phyloP scores from a whole-genome alignment of 164 flowering plant species.

The Tetracentron sinense region DNA sequence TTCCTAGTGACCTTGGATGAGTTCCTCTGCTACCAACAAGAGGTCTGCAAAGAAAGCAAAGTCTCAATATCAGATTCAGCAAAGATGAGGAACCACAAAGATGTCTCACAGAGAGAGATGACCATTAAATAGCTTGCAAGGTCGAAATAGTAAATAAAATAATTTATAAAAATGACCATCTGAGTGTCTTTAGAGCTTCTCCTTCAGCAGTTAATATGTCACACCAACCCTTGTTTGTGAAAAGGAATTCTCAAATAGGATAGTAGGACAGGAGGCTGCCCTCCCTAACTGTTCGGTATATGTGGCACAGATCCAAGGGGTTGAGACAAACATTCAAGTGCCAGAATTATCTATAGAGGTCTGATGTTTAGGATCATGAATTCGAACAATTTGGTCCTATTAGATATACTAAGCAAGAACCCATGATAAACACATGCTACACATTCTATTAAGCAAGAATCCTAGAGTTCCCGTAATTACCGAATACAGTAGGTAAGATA shows the following conservation, averaged over 20 bases:
- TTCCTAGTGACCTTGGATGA: conserved; percentile 24
- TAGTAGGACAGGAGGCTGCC: neutral
- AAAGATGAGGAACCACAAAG: neutral
- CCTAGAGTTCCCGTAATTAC: no score
- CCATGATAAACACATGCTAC: no score
- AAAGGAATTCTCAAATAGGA: neutral
- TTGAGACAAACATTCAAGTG: no score
- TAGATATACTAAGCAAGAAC: no score
- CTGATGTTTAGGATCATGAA: no score
- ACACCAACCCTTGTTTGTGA: neutral
- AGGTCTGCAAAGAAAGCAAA: conserved; percentile 41
- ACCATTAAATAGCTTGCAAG: neutral
- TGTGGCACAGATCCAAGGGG: no score
- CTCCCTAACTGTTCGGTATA: neutral
- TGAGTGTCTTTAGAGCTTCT: neutral
- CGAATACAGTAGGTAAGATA: no score
- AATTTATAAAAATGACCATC: neutral
- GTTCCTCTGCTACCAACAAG: conserved; percentile 42
- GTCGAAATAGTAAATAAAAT: neutral
- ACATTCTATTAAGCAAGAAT: neutral
- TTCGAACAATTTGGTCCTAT: no score
- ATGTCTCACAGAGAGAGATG: no score
- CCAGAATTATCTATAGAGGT: no score
- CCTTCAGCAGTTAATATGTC: neutral
- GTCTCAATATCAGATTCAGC: conserved; percentile 3